phyloP scores from a whole-genome alignment of 1,139 yeast species.

The Geotrichum siamense region DNA sequence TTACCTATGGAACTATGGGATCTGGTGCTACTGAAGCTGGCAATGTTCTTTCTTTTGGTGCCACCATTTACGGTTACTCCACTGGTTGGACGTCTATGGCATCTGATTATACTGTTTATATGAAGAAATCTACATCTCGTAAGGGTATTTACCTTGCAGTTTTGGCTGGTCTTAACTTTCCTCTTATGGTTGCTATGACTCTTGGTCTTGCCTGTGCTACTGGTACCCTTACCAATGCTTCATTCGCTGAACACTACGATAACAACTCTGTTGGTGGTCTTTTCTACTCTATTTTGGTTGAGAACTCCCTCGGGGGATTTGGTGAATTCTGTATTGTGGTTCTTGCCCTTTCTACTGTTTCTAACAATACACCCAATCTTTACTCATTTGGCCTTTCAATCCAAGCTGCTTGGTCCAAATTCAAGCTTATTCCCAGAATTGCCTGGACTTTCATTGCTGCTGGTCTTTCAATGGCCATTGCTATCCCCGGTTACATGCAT shows the following conservation, averaged over 20 bases:
- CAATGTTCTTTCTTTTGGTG: conserved; percentile 71
- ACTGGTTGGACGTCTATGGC: conserved; percentile 95
- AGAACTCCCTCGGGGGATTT: conserved; percentile 73
- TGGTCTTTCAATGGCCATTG: conserved; percentile 69
- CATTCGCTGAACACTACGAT: conserved; percentile 47
- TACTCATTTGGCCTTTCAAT: conserved; percentile 81
- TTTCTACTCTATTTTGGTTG: conserved; percentile 66
- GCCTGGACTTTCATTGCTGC: conserved; percentile 75
- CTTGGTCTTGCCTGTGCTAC: conserved; percentile 85
- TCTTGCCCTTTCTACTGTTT: conserved; percentile 73
- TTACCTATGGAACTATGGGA: conserved; percentile 43
- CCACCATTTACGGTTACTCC: conserved; percentile 80
- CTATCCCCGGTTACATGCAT: conserved; percentile 77
- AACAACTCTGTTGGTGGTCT: conserved; percentile 70
- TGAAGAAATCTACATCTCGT: conserved; percentile 54
- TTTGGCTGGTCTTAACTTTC: conserved; percentile 53
- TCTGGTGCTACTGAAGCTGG: conserved; percentile 53
- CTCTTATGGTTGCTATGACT: conserved; percentile 64
- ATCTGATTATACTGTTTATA: conserved; percentile 85
- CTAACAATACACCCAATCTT: conserved; percentile 89
- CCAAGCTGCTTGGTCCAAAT: conserved; percentile 70
- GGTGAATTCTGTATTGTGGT: conserved; percentile 85
- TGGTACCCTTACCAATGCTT: conserved; percentile 40
- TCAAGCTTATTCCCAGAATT: conserved; percentile 68
- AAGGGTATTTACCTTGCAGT: conserved; percentile 57